Conservation (phyloP, 805 yeast species). For the Cyberlindnera veronae region DNA sequence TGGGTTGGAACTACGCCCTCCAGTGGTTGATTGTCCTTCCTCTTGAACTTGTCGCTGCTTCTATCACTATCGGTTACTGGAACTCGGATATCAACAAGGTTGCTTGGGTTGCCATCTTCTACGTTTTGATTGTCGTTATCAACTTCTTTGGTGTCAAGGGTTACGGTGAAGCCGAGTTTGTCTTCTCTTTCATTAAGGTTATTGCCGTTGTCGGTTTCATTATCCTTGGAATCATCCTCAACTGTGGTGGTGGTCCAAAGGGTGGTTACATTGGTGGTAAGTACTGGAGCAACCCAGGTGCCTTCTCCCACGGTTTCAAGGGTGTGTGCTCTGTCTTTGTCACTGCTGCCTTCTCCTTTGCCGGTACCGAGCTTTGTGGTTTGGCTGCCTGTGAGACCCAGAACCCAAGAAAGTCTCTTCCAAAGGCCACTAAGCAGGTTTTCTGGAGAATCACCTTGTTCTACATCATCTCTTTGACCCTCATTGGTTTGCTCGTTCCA, state of each 20-base stretch:
- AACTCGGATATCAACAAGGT: no score
- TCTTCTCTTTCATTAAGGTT: conserved; percentile 67
- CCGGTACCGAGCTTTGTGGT: conserved; percentile 81
- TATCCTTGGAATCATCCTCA: conserved; percentile 67
- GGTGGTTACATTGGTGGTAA: conserved; percentile 59
- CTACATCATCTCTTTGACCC: conserved; percentile 61
- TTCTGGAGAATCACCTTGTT: conserved; percentile 57
- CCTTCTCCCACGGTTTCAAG: conserved; percentile 71
- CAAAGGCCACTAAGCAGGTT: conserved; percentile 70
- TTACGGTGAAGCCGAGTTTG: conserved; percentile 52
- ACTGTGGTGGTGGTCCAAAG: conserved; percentile 82
- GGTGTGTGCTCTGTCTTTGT: conserved; percentile 42
- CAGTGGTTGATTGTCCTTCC: conserved; percentile 51
- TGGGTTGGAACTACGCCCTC: conserved; percentile 54
- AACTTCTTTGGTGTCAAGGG: conserved; percentile 52
- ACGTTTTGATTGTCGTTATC: no score
- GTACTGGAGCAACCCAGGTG: conserved; percentile 46
- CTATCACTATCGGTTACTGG: no score
- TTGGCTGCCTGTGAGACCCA: conserved; percentile 81
- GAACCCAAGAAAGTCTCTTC: conserved; percentile 65
- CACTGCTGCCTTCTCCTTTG: conserved; percentile 71
- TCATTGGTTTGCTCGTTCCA: conserved; percentile 62
- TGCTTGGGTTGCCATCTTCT: no score
- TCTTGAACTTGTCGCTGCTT: conserved; percentile 55
- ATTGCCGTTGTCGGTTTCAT: conserved; percentile 64